A percentile compares a stretch with the other conserved stretches of the same genome.
phyloP scores from a whole-genome alignment of 2,329 filamentous ascomycete species.

The Alternaria viburni region DNA sequence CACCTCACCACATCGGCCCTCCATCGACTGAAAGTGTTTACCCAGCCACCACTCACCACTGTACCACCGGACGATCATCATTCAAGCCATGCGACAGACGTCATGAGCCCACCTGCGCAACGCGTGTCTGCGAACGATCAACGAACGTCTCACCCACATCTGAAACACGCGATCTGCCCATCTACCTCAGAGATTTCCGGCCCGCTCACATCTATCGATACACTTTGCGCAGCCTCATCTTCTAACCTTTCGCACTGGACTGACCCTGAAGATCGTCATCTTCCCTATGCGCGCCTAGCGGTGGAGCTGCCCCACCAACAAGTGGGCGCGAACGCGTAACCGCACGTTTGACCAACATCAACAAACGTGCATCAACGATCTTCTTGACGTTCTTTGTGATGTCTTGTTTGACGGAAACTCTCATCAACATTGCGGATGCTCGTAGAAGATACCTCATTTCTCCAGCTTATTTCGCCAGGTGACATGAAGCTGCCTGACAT shows the following conservation, averaged over 20 bases:
- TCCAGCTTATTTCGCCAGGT: not conserved
- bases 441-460: not conserved
- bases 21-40: not conserved
- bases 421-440: not conserved
- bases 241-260: not conserved
- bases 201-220: not conserved
- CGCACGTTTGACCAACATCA: not conserved
- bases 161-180: constrained; percentile 9
- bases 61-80: constrained; percentile 1
- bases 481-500: not conserved
- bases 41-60: not conserved
- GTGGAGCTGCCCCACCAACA: not conserved
- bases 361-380: not conserved
- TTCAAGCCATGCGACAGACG: not conserved
- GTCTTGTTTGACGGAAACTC: not conserved
- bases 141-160: constrained; percentile 10
- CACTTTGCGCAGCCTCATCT: not conserved
- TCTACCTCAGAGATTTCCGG: not conserved
- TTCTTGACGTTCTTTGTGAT: not conserved
- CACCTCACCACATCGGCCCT: not conserved
- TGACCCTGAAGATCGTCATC: constrained; percentile 19
- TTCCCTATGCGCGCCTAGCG: not conserved
- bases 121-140: constrained; percentile 4
- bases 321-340: not conserved
- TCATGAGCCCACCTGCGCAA: not conserved